These are phyloP conservation scores for Aspergillus sp. DNA, from an alignment of 2,329 filamentous ascomycete species.

Conservation along the genomic window DNA sequence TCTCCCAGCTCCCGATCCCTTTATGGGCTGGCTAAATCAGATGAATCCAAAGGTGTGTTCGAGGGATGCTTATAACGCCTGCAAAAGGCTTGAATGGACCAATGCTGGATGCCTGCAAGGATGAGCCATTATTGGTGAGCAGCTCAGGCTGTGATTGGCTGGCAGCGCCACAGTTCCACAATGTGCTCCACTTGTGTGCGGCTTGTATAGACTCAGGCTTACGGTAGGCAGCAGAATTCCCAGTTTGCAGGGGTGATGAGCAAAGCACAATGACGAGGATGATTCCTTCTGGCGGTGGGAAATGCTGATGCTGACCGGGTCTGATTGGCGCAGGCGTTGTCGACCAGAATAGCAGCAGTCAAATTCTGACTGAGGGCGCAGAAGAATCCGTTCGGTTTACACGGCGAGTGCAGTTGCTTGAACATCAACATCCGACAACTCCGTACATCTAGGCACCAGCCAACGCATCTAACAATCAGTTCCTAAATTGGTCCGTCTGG, in stretches of 20 bases:
- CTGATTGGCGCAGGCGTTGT: not conserved
- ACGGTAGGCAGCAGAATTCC: conserved; percentile 10
- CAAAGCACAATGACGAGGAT: not conserved
- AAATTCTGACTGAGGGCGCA: not conserved
- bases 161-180: not conserved
- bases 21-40: not conserved
- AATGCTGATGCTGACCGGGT: not conserved
- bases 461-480: not conserved
- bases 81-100: not conserved
- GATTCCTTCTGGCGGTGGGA: not conserved
- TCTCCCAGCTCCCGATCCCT: not conserved
- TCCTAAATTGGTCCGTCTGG: not conserved
- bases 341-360: not conserved
- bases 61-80: not conserved
- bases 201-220: not conserved
- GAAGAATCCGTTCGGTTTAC: not conserved
- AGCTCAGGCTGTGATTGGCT: not conserved
- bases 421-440: not conserved
- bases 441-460: conserved; percentile 5
- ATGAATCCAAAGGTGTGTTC: not conserved
- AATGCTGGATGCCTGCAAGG: conserved; percentile 17
- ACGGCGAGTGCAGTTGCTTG: not conserved
- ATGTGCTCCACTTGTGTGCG: not conserved
- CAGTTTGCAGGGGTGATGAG: not conserved
- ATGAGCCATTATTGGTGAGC: conserved; percentile 3